phyloP scores from a whole-genome alignment of 2,329 filamentous ascomycete genomes.

The Gnomoniopsis smithogilvyi region DNA sequence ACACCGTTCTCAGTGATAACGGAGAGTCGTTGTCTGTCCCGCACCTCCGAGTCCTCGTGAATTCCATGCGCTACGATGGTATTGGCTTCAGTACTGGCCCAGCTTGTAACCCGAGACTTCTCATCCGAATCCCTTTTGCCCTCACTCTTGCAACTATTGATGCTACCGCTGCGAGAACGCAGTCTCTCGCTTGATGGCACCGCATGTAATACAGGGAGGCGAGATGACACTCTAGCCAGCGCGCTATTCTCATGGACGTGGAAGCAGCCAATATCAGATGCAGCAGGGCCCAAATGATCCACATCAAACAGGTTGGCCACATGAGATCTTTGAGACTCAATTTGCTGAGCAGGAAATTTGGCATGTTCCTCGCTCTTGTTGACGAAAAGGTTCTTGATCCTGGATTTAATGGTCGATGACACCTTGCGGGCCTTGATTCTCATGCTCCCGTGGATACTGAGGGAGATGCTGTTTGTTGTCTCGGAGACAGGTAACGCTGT shows the following conservation, averaged over 20 bases:
- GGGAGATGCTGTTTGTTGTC: conserved; percentile 12
- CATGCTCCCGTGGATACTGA: conserved; percentile 33
- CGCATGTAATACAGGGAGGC: conserved; percentile 47
- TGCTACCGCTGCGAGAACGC: conserved; percentile 51
- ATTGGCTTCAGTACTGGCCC: conserved; percentile 61
- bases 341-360: conserved; percentile 48
- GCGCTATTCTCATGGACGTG: conserved; percentile 4
- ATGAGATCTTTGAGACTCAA: conserved; percentile 40
- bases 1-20: conserved; percentile 58
- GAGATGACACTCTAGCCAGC: conserved; percentile 46
- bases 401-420: conserved; percentile 59
- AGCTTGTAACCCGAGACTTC: conserved; percentile 68
- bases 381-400: conserved; percentile 56
- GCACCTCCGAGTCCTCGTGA: conserved; percentile 33
- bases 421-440: conserved; percentile 57
- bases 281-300: conserved; percentile 9
- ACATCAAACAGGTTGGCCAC: conserved; percentile 21
- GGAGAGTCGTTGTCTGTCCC: conserved; percentile 57
- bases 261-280: conserved; percentile 16
- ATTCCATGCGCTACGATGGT: conserved; percentile 47
- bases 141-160: conserved; percentile 45
- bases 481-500: conserved; percentile 7
- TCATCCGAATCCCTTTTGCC: conserved; percentile 40
- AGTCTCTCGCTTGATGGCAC: conserved; percentile 43
- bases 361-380: conserved; percentile 33